These are phyloP conservation scores for Fragaria ananassa DNA, from an alignment of 306 rosid species.

Conservation along the genomic window DNA sequence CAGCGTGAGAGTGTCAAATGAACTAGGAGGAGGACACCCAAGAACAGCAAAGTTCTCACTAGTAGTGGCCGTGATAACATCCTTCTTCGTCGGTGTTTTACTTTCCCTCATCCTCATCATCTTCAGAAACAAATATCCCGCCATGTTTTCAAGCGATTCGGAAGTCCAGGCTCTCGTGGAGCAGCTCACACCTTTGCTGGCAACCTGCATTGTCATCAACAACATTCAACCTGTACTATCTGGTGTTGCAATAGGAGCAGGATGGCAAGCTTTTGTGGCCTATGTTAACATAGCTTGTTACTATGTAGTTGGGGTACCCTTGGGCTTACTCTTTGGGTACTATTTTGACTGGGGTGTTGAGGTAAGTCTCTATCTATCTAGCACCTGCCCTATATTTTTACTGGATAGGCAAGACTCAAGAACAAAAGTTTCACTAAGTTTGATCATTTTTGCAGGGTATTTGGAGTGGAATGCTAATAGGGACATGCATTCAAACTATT, in stretches of 20 bases:
- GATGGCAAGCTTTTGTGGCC: slow-evolving; percentile 82
- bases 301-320: slow-evolving; percentile 71
- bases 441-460: slow-evolving; percentile 49
- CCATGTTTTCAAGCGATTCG: slow-evolving; percentile 50
- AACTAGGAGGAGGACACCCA: slow-evolving; percentile 80
- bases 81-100: slow-evolving; percentile 34
- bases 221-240: slow-evolving; percentile 84
- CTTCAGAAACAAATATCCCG: slow-evolving; percentile 41
- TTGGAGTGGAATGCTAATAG: slow-evolving; percentile 69
- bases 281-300: slow-evolving; percentile 73
- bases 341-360: slow-evolving; percentile 44
- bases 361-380: slow-evolving; percentile 29
- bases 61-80: slow-evolving; percentile 57
- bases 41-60: slow-evolving; percentile 77
- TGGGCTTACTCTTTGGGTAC: slow-evolving; percentile 65
- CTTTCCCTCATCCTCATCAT: slow-evolving; percentile 42
- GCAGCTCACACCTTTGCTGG: slow-evolving; percentile 65
- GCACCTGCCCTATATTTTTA: neutral
- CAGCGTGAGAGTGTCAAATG: slow-evolving; percentile 92
- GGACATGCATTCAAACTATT: slow-evolving; percentile 64
- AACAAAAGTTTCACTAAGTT: neutral
- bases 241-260: slow-evolving; percentile 91
- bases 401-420: too few species aligned
- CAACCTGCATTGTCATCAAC: slow-evolving; percentile 61
- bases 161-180: slow-evolving; percentile 44